Conservation (phyloP, 805 yeast species). For the Ascoidea tarda region DNA sequence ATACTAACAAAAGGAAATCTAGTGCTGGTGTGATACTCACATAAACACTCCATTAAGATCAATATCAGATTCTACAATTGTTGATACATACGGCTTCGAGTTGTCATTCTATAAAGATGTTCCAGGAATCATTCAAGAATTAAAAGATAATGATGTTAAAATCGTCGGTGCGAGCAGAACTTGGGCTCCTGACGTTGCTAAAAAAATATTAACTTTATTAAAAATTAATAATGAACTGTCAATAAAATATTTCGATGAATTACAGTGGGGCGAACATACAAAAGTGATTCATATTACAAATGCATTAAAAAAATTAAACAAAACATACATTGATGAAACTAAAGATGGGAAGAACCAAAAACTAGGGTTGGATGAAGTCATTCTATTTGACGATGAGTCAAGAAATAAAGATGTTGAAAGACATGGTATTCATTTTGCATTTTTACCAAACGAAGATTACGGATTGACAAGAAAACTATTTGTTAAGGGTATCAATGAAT, state of each 20-base stretch:
- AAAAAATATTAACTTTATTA: constrained; percentile 38
- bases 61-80: constrained; percentile 17
- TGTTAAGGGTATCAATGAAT: constrained; percentile 19
- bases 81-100: constrained; percentile 40
- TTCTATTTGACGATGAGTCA: constrained; percentile 65
- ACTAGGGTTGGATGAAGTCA: constrained; percentile 26
- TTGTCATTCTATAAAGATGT: constrained; percentile 57
- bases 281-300: constrained; percentile 43
- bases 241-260: constrained; percentile 35
- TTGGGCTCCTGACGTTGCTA: constrained; percentile 65
- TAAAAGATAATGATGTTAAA: constrained; percentile 30
- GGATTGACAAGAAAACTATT: constrained; percentile 48
- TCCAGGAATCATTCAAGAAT: constrained; percentile 39
- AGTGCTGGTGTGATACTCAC: constrained; percentile 72
- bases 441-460: constrained; percentile 38
- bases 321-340: constrained; percentile 3
- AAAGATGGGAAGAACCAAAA: constrained; percentile 32
- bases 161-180: constrained; percentile 73
- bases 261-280: constrained; percentile 59
- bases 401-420: constrained; percentile 65
- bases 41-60: constrained; percentile 36
- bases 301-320: constrained; percentile 32
- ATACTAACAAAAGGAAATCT: neutral
- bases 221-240: constrained; percentile 40
- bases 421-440: constrained; percentile 57